Conservation (phyloP, 495 filamentous ascomycete species). For the Astrocystis sublimbata region DNA sequence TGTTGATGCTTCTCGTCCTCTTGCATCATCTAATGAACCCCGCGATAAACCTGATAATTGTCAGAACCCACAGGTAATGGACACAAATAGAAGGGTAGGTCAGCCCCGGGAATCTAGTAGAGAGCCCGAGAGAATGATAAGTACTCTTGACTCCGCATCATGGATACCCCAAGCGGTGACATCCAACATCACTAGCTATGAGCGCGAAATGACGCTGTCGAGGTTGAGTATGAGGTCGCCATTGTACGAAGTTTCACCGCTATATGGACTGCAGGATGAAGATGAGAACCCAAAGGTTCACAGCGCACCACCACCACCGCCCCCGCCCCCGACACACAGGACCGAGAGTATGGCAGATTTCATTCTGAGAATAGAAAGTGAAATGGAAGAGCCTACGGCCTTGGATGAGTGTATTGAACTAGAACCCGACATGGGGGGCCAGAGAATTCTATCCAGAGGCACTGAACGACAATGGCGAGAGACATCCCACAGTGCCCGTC, state of each 20-base stretch:
- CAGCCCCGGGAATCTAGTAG: neutral
- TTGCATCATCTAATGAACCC: neutral
- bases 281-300: neutral
- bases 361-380: slow-evolving; percentile 42
- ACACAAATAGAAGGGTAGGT: neutral
- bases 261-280: slow-evolving; percentile 20
- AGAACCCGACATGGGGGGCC: neutral
- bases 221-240: slow-evolving; percentile 24
- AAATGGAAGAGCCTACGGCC: slow-evolving; percentile 17
- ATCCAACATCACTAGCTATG: slow-evolving; percentile 2
- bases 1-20: neutral
- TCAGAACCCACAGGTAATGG: neutral
- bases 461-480: neutral
- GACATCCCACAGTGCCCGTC: neutral
- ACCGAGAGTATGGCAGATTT: slow-evolving; percentile 40
- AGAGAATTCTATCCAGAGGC: neutral
- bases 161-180: slow-evolving; percentile 28
- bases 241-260: slow-evolving; percentile 22
- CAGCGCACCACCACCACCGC: neutral
- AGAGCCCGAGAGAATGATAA: slow-evolving; percentile 10
- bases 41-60: neutral
- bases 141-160: slow-evolving; percentile 15
- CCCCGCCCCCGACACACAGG: neutral
- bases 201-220: slow-evolving; percentile 10
- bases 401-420: neutral